Conservation (phyloP, 495 filamentous ascomycete species). For the Xylaria venustula region DNA sequence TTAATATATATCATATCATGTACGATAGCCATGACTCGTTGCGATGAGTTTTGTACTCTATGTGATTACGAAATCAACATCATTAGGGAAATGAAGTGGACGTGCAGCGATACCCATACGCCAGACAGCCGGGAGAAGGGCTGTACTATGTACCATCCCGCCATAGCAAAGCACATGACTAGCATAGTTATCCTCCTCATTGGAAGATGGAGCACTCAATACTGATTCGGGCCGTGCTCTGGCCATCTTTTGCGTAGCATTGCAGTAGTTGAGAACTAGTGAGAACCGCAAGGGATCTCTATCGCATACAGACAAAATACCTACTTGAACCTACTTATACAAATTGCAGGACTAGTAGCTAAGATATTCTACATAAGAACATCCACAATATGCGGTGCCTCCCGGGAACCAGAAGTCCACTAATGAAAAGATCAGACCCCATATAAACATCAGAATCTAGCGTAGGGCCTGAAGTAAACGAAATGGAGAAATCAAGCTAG, state of each 20-base stretch:
- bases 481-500: neutral
- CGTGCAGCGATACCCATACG: neutral
- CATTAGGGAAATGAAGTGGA: neutral
- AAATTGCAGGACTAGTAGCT: too few relatives aligned
- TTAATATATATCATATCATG: too few relatives aligned
- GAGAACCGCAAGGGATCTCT: neutral
- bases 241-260: conserved; percentile 1
- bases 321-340: neutral
- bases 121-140: too few relatives aligned
- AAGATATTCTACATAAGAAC: too few relatives aligned
- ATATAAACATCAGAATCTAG: too few relatives aligned
- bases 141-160: neutral
- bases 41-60: neutral
- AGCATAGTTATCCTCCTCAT: neutral
- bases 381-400: too few relatives aligned
- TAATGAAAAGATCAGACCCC: too few relatives aligned
- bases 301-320: neutral
- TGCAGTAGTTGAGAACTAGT: neutral
- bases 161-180: neutral
- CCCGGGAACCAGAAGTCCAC: too few relatives aligned
- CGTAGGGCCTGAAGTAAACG: too few relatives aligned
- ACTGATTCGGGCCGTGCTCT: neutral
- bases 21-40: too few relatives aligned
- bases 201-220: neutral
- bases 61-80: neutral